These are phyloP conservation scores for Trapa bicornis DNA, from an alignment of 345 rosid species.

Conservation along the genomic window DNA sequence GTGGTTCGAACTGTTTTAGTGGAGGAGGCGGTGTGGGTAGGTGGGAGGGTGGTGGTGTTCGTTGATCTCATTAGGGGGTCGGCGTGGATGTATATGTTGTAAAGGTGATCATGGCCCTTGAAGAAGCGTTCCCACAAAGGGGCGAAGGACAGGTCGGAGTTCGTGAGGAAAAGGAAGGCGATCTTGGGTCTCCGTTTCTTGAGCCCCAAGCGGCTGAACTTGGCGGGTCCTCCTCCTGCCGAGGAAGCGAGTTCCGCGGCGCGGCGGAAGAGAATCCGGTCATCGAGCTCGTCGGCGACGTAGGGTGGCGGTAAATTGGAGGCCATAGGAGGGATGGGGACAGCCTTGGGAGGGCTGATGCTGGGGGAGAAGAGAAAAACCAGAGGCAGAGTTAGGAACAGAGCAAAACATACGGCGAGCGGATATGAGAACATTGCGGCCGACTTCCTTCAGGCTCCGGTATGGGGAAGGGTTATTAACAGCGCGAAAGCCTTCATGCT, in stretches of 20 bases:
- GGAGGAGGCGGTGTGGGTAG: not conserved
- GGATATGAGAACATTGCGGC: slow-evolving; percentile 38
- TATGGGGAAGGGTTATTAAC: not conserved
- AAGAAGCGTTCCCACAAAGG: slow-evolving; percentile 79
- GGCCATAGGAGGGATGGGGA: slow-evolving; percentile 3
- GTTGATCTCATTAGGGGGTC: slow-evolving; percentile 35
- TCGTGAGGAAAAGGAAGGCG: slow-evolving; percentile 87
- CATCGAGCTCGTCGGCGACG: slow-evolving; percentile 43
- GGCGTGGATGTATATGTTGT: slow-evolving; percentile 72
- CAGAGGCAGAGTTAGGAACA: slow-evolving; percentile 44
- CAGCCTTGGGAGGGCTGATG: slow-evolving; percentile 15
- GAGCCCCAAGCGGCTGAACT: slow-evolving; percentile 26
- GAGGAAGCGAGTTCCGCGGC: slow-evolving; percentile 21
- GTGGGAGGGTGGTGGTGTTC: not conserved
- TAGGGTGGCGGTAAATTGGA: slow-evolving; percentile 10
- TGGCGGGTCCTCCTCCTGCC: slow-evolving; percentile 1
- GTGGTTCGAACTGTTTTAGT: not conserved
- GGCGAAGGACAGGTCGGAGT: slow-evolving; percentile 66
- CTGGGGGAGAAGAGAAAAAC: slow-evolving; percentile 32
- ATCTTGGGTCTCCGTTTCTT: slow-evolving; percentile 45
- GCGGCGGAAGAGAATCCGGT: slow-evolving; percentile 48
- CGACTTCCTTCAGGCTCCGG: not conserved
- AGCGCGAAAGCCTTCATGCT: not conserved
- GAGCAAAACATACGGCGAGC: slow-evolving; percentile 28
- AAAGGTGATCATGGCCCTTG: slow-evolving; percentile 33